These are phyloP conservation scores for Mycena metata DNA, from an alignment of 768 basidiomycete species.

Conservation along the genomic window DNA sequence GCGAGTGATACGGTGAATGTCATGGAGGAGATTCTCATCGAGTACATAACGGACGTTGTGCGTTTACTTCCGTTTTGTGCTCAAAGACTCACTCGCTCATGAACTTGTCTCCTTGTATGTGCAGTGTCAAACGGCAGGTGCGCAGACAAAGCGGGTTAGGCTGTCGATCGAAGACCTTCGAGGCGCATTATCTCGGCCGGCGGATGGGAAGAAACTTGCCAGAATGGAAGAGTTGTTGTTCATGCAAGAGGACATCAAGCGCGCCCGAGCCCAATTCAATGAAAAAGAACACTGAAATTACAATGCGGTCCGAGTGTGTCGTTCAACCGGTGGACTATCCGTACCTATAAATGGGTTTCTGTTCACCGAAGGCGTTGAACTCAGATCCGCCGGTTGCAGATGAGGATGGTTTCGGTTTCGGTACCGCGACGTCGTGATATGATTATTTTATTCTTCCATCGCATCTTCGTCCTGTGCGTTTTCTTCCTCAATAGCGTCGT, in stretches of 20 bases:
- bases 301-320: not conserved
- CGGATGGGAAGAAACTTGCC: conserved; percentile 93
- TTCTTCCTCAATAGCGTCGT: conserved; percentile 39
- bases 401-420: conserved; percentile 23
- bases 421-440: conserved; percentile 15
- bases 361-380: not conserved
- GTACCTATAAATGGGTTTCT: conserved; percentile 1
- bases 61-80: conserved; percentile 48
- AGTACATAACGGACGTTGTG: conserved; percentile 92
- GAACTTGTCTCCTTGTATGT: conserved; percentile 23
- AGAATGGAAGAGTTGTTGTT: conserved; percentile 93
- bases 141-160: conserved; percentile 77
- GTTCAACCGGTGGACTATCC: not conserved
- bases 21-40: conserved; percentile 94
- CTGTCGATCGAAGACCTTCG: conserved; percentile 89
- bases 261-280: conserved; percentile 85
- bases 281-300: conserved; percentile 43
- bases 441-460: conserved; percentile 73
- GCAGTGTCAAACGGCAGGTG: conserved; percentile 83
- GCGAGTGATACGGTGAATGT: conserved; percentile 90
- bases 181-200: conserved; percentile 81
- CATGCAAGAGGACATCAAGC: conserved; percentile 95
- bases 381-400: conserved; percentile 6
- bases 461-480: conserved; percentile 59
- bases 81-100: conserved; percentile 2